Evolutionary conservation across 1,139 yeast genomes (phyloP).

Genomic region (Debaryomyces psychrophilus): DNA sequence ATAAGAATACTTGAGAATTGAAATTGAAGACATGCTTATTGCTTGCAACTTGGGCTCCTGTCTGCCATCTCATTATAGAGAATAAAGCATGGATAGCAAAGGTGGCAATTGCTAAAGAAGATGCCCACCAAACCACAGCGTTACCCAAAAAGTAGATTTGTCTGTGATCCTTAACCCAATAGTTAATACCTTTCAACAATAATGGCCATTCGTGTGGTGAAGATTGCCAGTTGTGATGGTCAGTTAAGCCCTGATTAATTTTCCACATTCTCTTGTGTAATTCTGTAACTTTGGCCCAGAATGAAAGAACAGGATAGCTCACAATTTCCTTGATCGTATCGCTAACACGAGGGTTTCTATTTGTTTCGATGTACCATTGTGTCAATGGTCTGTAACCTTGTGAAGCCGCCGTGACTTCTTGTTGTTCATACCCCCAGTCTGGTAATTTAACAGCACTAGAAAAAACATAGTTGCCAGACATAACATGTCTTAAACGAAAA

Average conservation of each 20-base stretch:
- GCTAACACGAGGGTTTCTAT: slow-evolving; percentile 45
- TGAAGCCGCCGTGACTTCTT: slow-evolving; percentile 90
- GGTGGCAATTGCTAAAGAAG: slow-evolving; percentile 58
- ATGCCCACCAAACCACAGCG: slow-evolving; percentile 87
- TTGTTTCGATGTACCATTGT: slow-evolving; percentile 88
- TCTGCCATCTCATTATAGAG: slow-evolving; percentile 77
- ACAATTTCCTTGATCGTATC: slow-evolving; percentile 34
- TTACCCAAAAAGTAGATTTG: slow-evolving; percentile 91
- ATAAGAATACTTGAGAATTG: slow-evolving; percentile 70
- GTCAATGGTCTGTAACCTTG: slow-evolving; percentile 77
- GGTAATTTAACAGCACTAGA: slow-evolving; percentile 88
- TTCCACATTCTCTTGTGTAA: slow-evolving; percentile 90
- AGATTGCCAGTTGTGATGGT: slow-evolving; percentile 86
- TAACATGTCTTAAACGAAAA: slow-evolving; percentile 85
- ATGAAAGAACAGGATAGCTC: slow-evolving; percentile 64
- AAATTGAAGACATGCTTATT: slow-evolving; percentile 67
- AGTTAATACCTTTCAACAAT: slow-evolving; percentile 88
- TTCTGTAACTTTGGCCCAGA: slow-evolving; percentile 74
- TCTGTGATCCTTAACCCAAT: slow-evolving; percentile 79
- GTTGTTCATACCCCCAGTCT: slow-evolving; percentile 95
- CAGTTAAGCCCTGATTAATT: slow-evolving; percentile 81
- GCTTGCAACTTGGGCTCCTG: slow-evolving; percentile 52
- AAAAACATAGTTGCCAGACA: slow-evolving; percentile 87
- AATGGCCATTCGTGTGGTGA: slow-evolving; percentile 89
- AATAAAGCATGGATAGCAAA: slow-evolving; percentile 57